Conservation (phyloP, 1,284 basidiomycete genomes). For the Gymnopus androsaceus region DNA sequence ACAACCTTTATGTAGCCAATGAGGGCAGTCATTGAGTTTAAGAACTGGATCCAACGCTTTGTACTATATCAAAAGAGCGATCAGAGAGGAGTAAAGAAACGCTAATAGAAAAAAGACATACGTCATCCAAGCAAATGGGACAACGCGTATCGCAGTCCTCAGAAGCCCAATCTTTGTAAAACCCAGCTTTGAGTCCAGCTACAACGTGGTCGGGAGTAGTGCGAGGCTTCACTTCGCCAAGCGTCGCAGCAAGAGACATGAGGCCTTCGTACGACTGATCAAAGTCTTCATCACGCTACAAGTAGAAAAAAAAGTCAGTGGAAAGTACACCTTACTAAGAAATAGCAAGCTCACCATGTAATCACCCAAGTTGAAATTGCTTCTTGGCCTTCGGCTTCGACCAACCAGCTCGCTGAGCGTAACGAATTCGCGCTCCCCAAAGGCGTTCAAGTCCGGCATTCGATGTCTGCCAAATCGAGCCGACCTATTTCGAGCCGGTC, state of each 20-base stretch:
- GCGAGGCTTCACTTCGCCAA: slow-evolving; percentile 67
- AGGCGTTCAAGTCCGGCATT: background rate
- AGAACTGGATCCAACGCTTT: slow-evolving; percentile 54
- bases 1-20: slow-evolving; percentile 77
- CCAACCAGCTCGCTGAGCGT: slow-evolving; percentile 5
- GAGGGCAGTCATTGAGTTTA: slow-evolving; percentile 66
- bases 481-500: background rate
- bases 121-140: slow-evolving; percentile 80
- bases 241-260: slow-evolving; percentile 52
- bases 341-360: slow-evolving; percentile 54
- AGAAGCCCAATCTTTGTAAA: slow-evolving; percentile 67
- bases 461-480: slow-evolving; percentile 11
- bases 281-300: slow-evolving; percentile 70
- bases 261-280: slow-evolving; percentile 71
- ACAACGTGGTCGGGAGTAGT: slow-evolving; percentile 63
- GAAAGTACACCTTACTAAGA: background rate
- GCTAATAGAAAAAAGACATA: slow-evolving; percentile 38
- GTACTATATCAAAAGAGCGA: slow-evolving; percentile 47
- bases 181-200: slow-evolving; percentile 54
- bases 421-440: slow-evolving; percentile 5
- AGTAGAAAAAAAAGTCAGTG: slow-evolving; percentile 5
- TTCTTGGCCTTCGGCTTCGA: slow-evolving; percentile 24
- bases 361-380: slow-evolving; percentile 47
- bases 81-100: background rate
- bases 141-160: slow-evolving; percentile 67